A percentile compares a stretch with the other conserved stretches of the same genome.
Conservation (phyloP, 306 rosid genomes). For the Gillenia trifoliata region DNA sequence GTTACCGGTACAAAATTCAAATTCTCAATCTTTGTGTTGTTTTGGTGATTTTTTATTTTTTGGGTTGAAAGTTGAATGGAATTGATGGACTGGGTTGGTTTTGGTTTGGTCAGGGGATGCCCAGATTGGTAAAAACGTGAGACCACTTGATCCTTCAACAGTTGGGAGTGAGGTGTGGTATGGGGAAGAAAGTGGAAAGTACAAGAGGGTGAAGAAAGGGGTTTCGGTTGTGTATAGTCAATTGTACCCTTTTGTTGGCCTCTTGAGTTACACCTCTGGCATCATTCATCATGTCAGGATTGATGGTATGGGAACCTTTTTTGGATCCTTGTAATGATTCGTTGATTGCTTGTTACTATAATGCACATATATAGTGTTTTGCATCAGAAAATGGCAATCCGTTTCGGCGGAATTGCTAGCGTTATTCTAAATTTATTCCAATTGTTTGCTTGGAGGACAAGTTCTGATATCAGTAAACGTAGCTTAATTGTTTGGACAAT, state of each 20-base stretch:
- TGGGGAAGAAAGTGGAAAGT: slow-evolving; percentile 73
- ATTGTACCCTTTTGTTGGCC: slow-evolving; percentile 77
- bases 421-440: too few relatives aligned
- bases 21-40: slow-evolving; percentile 1
- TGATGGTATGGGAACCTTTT: slow-evolving; percentile 40
- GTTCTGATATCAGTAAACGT: too few relatives aligned
- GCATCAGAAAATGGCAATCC: too few relatives aligned
- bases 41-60: not conserved
- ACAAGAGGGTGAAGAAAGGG: slow-evolving; percentile 43
- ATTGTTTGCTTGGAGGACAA: too few relatives aligned
- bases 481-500: too few relatives aligned
- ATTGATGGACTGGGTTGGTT: slow-evolving; percentile 17
- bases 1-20: slow-evolving; percentile 55
- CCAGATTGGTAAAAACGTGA: slow-evolving; percentile 69
- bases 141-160: slow-evolving; percentile 59
- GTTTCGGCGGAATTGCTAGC: too few relatives aligned
- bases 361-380: too few relatives aligned
- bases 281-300: slow-evolving; percentile 86
- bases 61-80: not conserved
- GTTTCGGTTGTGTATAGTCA: slow-evolving; percentile 66
- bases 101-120: slow-evolving; percentile 67
- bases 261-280: slow-evolving; percentile 80
- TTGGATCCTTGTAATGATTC: not conserved
- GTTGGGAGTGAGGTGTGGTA: slow-evolving; percentile 70
- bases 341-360: too few relatives aligned